Conservation (phyloP, 352 stramenopile species). For the Globisporangium abappressorium region DNA sequence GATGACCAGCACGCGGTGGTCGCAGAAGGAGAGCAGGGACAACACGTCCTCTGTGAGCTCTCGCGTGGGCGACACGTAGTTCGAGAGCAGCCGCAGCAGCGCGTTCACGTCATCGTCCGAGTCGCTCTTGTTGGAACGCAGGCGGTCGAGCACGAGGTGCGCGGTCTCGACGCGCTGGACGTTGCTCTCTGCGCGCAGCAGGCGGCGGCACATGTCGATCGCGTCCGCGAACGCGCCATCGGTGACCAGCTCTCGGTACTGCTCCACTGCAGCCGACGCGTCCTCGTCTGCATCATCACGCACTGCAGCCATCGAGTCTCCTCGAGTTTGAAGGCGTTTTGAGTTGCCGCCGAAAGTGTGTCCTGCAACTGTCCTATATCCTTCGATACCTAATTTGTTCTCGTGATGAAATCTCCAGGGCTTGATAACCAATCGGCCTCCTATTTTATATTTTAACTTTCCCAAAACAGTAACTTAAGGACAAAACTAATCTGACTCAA, state of each 20-base stretch:
- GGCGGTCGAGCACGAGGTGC: conserved; percentile 64
- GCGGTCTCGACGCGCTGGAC: conserved; percentile 43
- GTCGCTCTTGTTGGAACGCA: conserved; percentile 48
- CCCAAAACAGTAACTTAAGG: too few species aligned
- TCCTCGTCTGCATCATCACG: not conserved
- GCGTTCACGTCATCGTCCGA: conserved; percentile 66
- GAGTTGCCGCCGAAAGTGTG: too few species aligned
- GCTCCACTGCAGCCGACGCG: conserved; percentile 20
- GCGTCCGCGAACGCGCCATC: conserved; percentile 44
- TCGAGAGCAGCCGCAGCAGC: conserved; percentile 70
- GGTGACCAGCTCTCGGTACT: conserved; percentile 44
- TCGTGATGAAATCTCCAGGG: too few species aligned
- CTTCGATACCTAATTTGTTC: too few species aligned
- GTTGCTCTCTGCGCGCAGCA: conserved; percentile 48
- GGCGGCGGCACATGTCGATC: conserved; percentile 45
- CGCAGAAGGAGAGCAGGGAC: conserved; percentile 65
- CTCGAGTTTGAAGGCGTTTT: too few species aligned
- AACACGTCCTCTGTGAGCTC: conserved; percentile 74
- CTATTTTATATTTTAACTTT: too few species aligned
- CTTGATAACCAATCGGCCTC: too few species aligned
- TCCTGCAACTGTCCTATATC: too few species aligned
- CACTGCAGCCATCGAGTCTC: not conserved
- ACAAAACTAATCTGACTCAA: too few species aligned
- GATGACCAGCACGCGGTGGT: conserved; percentile 75
- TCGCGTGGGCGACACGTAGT: conserved; percentile 64